Evolutionary conservation across 2,329 filamentous ascomycete species (phyloP).

Genomic region (Exophiala xenobiotica): DNA sequence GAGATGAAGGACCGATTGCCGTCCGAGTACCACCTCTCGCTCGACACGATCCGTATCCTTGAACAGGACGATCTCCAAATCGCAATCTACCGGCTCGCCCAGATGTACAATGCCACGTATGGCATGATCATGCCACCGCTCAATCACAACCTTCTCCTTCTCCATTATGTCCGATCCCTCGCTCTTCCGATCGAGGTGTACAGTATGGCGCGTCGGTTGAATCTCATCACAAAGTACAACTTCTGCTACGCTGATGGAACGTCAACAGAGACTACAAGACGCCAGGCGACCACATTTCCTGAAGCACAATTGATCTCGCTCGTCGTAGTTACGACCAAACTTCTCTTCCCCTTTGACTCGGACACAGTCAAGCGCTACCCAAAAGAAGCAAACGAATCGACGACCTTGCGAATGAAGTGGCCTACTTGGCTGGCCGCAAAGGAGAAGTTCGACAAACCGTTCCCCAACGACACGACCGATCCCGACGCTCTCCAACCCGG

Average conservation of each 20-base stretch:
- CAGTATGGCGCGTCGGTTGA: conserved; percentile 58
- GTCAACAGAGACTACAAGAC: conserved; percentile 5
- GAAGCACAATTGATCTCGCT: conserved; percentile 72
- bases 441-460: conserved; percentile 27
- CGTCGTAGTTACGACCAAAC: conserved; percentile 73
- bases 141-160: conserved; percentile 67
- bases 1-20: conserved; percentile 48
- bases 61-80: conserved; percentile 61
- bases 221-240: conserved; percentile 50
- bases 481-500: conserved; percentile 34
- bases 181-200: conserved; percentile 72
- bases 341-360: conserved; percentile 73
- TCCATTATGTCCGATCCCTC: conserved; percentile 68
- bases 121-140: conserved; percentile 70
- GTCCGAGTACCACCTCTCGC: conserved; percentile 39
- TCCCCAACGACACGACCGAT: not conserved
- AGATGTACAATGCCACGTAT: conserved; percentile 67
- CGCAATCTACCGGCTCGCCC: conserved; percentile 60
- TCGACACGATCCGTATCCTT: conserved; percentile 46
- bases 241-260: conserved; percentile 55
- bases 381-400: conserved; percentile 54
- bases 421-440: conserved; percentile 61
- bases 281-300: conserved; percentile 60
- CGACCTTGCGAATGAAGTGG: conserved; percentile 70
- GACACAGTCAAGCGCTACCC: conserved; percentile 56